A percentile compares a stretch with the other conserved stretches of the same genome.
These are phyloP conservation scores for Podospora tetraspora DNA, from an alignment of 495 filamentous ascomycete species.

Conservation along the genomic window DNA sequence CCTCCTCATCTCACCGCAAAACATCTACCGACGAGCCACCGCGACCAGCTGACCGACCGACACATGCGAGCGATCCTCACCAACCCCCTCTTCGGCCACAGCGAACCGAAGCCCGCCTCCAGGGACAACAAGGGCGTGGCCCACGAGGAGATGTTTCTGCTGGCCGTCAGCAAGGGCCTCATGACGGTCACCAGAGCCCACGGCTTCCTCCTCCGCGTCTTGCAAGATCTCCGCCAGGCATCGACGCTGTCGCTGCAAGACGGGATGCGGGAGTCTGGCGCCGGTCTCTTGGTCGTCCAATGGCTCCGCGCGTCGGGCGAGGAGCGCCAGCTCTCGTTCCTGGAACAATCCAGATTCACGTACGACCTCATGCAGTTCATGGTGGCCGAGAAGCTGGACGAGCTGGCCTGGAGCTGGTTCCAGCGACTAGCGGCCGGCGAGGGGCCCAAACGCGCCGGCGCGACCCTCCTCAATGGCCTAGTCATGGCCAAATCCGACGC, in stretches of 20 bases:
- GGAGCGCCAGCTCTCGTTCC: slow-evolving; percentile 34
- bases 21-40: slow-evolving; percentile 11
- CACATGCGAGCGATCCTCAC: slow-evolving; percentile 63
- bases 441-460: background rate
- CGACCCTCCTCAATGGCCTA: slow-evolving; percentile 24
- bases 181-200: slow-evolving; percentile 40
- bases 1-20: slow-evolving; percentile 16
- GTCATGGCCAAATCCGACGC: slow-evolving; percentile 20
- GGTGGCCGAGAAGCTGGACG: slow-evolving; percentile 45
- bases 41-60: slow-evolving; percentile 38
- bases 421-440: slow-evolving; percentile 23
- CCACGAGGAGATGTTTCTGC: slow-evolving; percentile 34
- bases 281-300: slow-evolving; percentile 39
- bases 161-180: slow-evolving; percentile 38
- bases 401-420: slow-evolving; percentile 42
- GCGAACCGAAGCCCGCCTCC: background rate
- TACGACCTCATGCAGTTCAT: slow-evolving; percentile 41
- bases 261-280: slow-evolving; percentile 34
- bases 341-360: slow-evolving; percentile 29
- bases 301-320: slow-evolving; percentile 50
- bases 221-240: slow-evolving; percentile 26
- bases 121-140: slow-evolving; percentile 3
- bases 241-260: slow-evolving; percentile 22
- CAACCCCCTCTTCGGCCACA: slow-evolving; percentile 56
- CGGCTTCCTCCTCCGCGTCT: slow-evolving; percentile 36